Conservation (phyloP, 176 grass and related monocot species). For the Raddia guianensis region DNA sequence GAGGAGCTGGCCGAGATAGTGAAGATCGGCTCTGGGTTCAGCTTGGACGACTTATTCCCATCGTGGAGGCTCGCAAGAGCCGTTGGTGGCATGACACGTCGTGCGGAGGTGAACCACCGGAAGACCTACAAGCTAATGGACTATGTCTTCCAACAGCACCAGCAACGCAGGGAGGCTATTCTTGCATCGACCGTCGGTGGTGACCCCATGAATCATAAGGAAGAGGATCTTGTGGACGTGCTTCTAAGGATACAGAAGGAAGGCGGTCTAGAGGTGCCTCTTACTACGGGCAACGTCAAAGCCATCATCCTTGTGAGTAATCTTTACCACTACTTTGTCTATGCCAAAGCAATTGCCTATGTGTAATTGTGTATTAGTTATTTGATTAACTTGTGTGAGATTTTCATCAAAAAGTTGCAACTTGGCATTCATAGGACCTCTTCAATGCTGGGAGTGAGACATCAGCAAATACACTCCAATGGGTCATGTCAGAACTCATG, state of each 20-base stretch:
- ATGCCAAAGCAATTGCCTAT: too few species aligned
- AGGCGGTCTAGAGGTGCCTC: not conserved
- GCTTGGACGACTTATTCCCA: conserved; percentile 24
- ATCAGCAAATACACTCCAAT: conserved; percentile 1
- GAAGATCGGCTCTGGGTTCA: not conserved
- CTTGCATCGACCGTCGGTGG: not conserved
- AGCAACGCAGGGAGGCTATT: not conserved
- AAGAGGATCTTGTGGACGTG: not conserved
- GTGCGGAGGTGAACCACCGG: conserved; percentile 2
- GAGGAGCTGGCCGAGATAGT: not conserved
- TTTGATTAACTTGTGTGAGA: too few species aligned
- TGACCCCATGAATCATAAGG: not conserved
- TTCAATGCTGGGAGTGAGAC: not conserved
- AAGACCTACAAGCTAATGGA: conserved; percentile 20
- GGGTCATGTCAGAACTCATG: conserved; percentile 38
- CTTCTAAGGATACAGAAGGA: conserved; percentile 4
- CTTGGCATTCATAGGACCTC: too few species aligned
- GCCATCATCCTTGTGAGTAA: not conserved
- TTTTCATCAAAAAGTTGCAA: too few species aligned
- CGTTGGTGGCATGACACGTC: not conserved
- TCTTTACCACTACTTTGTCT: too few species aligned
- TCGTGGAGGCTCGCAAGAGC: not conserved
- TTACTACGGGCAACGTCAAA: conserved; percentile 5
- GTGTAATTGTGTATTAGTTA: too few species aligned
- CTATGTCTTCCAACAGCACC: not conserved